Percentiles rank a stretch among this genome's conserved stretches.
Conservation (phyloP, 1,284 basidiomycete species). For the Malassezia nana region DNA sequence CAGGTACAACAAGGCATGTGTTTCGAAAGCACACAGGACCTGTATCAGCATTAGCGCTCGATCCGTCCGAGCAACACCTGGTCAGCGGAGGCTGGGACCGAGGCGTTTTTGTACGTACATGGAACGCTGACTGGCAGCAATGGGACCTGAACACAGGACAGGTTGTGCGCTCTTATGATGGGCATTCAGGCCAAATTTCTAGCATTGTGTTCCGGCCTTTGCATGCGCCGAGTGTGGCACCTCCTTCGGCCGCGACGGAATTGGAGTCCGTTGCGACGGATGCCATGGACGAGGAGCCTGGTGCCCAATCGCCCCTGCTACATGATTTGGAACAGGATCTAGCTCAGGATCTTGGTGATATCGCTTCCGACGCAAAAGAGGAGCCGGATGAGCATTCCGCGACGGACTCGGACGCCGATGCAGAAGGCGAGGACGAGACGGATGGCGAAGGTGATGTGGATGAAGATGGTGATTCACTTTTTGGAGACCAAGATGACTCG, state of each 20-base stretch:
- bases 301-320: neutral
- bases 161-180: conserved; percentile 64
- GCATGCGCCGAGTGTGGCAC: neutral
- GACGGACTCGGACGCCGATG: conserved; percentile 21
- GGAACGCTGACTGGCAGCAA: conserved; percentile 58
- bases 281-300: neutral
- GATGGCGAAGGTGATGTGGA: conserved; percentile 27
- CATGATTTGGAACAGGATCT: neutral
- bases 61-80: conserved; percentile 69
- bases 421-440: conserved; percentile 31
- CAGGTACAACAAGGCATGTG: conserved; percentile 67
- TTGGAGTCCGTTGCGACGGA: neutral
- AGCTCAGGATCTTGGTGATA: neutral
- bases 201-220: conserved; percentile 67
- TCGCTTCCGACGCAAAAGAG: conserved; percentile 22
- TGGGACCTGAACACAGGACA: conserved; percentile 95
- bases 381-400: conserved; percentile 23
- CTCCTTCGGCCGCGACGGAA: neutral
- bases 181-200: conserved; percentile 77
- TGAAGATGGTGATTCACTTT: conserved; percentile 28
- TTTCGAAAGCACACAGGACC: conserved; percentile 62
- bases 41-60: conserved; percentile 73
- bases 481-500: conserved; percentile 18
- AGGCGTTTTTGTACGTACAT: conserved; percentile 63
- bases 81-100: conserved; percentile 93